Evolutionary conservation across 2,329 filamentous ascomycete species (phyloP).

Genomic region (Fusarium cicatricum): DNA sequence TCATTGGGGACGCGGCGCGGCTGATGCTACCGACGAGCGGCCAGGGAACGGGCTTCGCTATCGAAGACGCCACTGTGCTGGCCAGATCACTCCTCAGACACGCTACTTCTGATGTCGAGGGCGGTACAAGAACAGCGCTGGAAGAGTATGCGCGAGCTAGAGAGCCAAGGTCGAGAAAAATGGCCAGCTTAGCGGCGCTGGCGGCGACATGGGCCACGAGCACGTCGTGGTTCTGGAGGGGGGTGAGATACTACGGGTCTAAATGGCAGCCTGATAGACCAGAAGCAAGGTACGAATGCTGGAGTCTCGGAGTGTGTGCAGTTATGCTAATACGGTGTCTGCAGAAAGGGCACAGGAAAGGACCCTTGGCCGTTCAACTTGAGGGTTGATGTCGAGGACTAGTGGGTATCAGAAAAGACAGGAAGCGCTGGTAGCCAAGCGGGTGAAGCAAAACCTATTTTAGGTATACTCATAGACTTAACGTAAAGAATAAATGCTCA

Average conservation of each 20-base stretch:
- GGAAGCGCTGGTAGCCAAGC: too few relatives aligned
- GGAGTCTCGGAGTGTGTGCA: neutral
- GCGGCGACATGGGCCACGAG: slow-evolving; percentile 24
- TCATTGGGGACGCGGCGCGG: slow-evolving; percentile 37
- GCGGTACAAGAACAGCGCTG: slow-evolving; percentile 13
- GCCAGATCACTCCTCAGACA: slow-evolving; percentile 29
- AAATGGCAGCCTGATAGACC: slow-evolving; percentile 23
- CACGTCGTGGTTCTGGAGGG: slow-evolving; percentile 26
- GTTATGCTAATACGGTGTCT: neutral
- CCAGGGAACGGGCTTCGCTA: slow-evolving; percentile 39
- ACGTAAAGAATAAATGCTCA: too few relatives aligned
- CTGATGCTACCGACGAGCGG: slow-evolving; percentile 41
- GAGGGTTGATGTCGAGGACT: slow-evolving; percentile 20
- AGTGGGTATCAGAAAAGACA: too few relatives aligned
- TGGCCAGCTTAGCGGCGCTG: slow-evolving; percentile 28
- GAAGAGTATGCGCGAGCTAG: slow-evolving; percentile 32
- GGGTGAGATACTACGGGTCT: slow-evolving; percentile 28
- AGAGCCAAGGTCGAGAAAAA: slow-evolving; percentile 34
- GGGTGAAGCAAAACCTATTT: too few relatives aligned
- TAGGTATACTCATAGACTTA: too few relatives aligned
- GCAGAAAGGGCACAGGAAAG: slow-evolving; percentile 15
- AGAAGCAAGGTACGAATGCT: slow-evolving; percentile 6
- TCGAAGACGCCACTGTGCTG: slow-evolving; percentile 39
- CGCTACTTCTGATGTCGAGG: neutral
- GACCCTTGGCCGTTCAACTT: slow-evolving; percentile 36